Base-by-base conservation (phyloP, 352 stramenopile species). In the Globisporangium echinulatum region DNA sequence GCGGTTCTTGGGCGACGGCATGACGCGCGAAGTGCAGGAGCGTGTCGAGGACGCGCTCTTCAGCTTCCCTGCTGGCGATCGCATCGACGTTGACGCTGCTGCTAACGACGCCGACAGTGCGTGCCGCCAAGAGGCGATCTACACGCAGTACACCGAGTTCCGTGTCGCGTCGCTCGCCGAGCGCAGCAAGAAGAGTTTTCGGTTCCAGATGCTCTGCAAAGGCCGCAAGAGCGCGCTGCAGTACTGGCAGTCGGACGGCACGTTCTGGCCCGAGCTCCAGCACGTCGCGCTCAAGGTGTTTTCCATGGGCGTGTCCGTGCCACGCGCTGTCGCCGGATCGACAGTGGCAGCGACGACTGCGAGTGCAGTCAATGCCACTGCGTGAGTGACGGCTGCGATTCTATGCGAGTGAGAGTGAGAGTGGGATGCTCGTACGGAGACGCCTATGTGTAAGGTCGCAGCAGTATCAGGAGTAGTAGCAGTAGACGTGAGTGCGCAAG, bases 1-100 rank as follows among this genome's bases (percentile, higher is more conserved):
- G 19, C 54, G 54, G 33, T 59, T 54, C 54, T 33, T 61, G 2
- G 59, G 59, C 46, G 59, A 65, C 13, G 59, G 52, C 3, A 17
- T 65, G 42, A 65, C 15, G 38, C 10, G 36, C 14, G 39, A 74
- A 7, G 58, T 71, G 7, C 63, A 65, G 40, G 71, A 74, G 52
- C 69, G 61, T 58, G 54, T 74, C 19, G 68, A 74, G 48, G 64
- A 74, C 46, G 33, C 62, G 13, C 62, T 74, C 43, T 71, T 63
- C 42, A 50, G 54, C 11, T 52, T 62, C 15, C 68, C 68, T 10
- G 46, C 46, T 7, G 11, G 19, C 15, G 46, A 49, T 9, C 40
- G 40, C 49, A 51, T 11, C 47, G 8, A 39, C 33, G 15, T 7
- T n/a, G 6, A 17, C 33, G 17, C 51, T 37, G 49, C 58, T n/a